Evolutionary conservation across 495 filamentous ascomycete genomes (phyloP), one percentile per base, ranked within the genome.

Genomic region (Xylaria venustula): DNA sequence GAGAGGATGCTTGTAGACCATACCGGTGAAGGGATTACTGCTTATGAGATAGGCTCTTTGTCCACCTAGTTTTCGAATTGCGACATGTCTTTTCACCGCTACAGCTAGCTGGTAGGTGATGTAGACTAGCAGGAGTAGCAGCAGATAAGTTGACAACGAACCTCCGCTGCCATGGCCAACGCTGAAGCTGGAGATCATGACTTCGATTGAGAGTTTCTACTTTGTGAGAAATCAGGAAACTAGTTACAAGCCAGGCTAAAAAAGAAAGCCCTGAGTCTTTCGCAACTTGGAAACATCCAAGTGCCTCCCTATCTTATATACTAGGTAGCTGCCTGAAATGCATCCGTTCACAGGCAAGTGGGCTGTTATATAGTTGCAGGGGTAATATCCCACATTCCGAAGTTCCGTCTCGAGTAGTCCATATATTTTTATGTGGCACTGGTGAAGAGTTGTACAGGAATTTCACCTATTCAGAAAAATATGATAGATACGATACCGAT

Each of bases 1-100:
- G 40, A 7, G 54, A 47, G 36, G 22, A 12, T 28, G n/a, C 28
- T 56, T 1, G 25, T 2, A 15, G 19, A 26, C 22, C 54, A 48
- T 57, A 57, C 54, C 55, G n/a, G 55, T 48, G 20, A 58, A 17
- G 1, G 55, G 55, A 30, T 58, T 58, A 17, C 26, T 58, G 30
- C 12, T 6, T 7, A 58, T 26, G 4, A 47, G 12, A 37, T 50
- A 30, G 44, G 55, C 55, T 40, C 55, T 42, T 17, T 37, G 30
- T 12, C 55, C 55, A 11, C 55, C 55, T 28, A 58, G 15, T 30
- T 49, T 48, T 14, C 55, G 42, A 20, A 58, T 58, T 12, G 44
- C 36, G 12, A 41, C 19, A 58, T 58, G 34, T n/a, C 34, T 36
- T 44, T 30, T 49, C 30, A 40, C 55, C 14, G 42, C 20, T 20